Base-by-base conservation (phyloP, 192 early-diverging fungal genomes). In the Rhizophagus sp. region DNA sequence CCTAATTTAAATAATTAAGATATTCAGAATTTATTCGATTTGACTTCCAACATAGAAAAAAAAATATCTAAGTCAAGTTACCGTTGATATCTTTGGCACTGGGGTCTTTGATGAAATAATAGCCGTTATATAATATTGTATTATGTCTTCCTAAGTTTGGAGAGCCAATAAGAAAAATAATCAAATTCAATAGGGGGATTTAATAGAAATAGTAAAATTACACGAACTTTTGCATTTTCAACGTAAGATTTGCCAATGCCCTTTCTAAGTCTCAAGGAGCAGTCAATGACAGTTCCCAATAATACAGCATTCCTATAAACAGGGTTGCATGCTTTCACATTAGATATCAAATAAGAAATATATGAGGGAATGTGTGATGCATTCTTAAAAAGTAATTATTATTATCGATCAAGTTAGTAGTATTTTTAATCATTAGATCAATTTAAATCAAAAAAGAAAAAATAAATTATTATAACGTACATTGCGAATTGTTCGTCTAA, bases 251-350 rank as follows among this genome's bases (percentile, higher is more conserved):
- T 74, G 13, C 78, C 63, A 15, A 80, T 47, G 7, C 79, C 82
- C 13, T 85, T 50, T 76, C 85, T 85, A 50, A 91, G 73, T 27
- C 86, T 89, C 75, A 89, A 76, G 30, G 91, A 87, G 4, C 84
- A 79, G 70, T 90, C 90, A 39, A 93, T 75, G 24, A 92, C 82
- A 25, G 88, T 91, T 41, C 93, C 92, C 24, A 94, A 76, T 36
- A 95, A 79, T 66, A 90, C 88, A 25, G 89, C 83, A 75, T 87
- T 87, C 22, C 77, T 83, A 65, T 85, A 87, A 11, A 84, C 79
- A 66, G 87, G 83, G 62, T 85, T 87, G 2, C 81, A 81, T n/a
- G 84, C 80, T 39, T 79, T 75, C n/a, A 84, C 69, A 47, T 81
- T 86, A 2, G 76, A 69, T 39, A 83, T 84, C 75, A 92, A 79